Conservation (phyloP, 768 basidiomycete genomes). For the Leccinellum albellum region DNA sequence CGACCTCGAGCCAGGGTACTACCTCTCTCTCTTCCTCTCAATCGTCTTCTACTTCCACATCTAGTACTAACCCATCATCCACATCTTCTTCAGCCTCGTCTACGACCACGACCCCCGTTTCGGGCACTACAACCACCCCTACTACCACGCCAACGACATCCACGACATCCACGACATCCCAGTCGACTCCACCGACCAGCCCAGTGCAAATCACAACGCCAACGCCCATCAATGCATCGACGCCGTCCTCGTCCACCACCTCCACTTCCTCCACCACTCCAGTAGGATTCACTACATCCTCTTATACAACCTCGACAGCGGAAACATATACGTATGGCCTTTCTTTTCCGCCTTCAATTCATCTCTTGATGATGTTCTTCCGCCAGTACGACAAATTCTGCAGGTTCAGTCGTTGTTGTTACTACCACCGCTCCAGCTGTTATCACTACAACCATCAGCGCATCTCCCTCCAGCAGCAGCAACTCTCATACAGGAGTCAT, state of each 20-base stretch:
- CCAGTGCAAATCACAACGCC: background rate
- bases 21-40: conserved; percentile 14
- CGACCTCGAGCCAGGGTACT: conserved; percentile 14
- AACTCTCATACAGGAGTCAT: conserved; percentile 38
- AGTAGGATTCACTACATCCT: background rate
- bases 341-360: background rate
- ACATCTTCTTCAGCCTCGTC: conserved; percentile 4
- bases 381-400: conserved; percentile 21
- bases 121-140: conserved; percentile 3
- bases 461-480: background rate
- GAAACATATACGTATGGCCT: conserved; percentile 19
- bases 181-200: background rate
- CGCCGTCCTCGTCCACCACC: background rate
- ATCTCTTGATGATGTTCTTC: background rate
- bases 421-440: conserved; percentile 17
- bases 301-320: conserved; percentile 16
- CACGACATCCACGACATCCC: background rate
- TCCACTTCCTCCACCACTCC: background rate
- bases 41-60: background rate
- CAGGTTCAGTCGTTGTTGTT: conserved; percentile 17
- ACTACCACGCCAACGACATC: conserved; percentile 1
- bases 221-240: background rate
- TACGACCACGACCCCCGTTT: background rate
- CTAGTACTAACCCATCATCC: conserved; percentile 15
- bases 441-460: conserved; percentile 11